Base-by-base conservation (phyloP, 495 filamentous ascomycete species). In the Lasiosphaeria ovina region DNA sequence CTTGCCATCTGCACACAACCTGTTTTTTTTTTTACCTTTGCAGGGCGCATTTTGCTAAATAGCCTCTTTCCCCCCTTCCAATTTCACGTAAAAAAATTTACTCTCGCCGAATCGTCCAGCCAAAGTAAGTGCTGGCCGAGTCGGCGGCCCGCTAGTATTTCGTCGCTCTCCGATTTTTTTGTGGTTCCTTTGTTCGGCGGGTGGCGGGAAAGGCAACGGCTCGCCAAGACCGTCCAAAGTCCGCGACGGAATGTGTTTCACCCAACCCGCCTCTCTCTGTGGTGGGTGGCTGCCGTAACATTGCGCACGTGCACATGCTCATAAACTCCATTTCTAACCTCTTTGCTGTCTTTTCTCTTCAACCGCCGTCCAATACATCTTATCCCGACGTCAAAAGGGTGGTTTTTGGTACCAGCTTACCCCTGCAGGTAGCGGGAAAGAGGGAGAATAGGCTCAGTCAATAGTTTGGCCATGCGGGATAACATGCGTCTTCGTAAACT, bases 161-260 rank as follows among this genome's bases (percentile, higher is more conserved):
- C 48, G 8, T 50, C 47, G 47, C 47, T 50, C n/a, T 9, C 47
- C 47, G 24, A 24, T 24, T 24, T 24, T 24, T 24, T 24, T 24
- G 24, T 24, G 24, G 24, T 24, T 24, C 16, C 44, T 14, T 47
- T 47, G 6, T n/a, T 14, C 44, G 8, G 12, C 38, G 14, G 12
- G 44, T 9, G 12, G 12, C 16, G 12, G 12, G 44, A 47, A n/a
- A 47, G 44, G 44, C 44, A 47, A 47, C 6, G 1, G 12, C 12
- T 14, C 4, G 44, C 44, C 12, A 34, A 5, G 12, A 16, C n/a
- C 8, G 33, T 53, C 51, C 14, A 36, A 36, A 36, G 33, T 53
- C 33, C 33, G 51, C 17, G 51, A 53, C 51, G 33, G 4, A 11
- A 3, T 3, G 34, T n/a, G 51, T 53, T 53, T 53, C 51, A 53